Conservation (phyloP, 2,329 filamentous ascomycete genomes). For the Aspergillus sp. region DNA sequence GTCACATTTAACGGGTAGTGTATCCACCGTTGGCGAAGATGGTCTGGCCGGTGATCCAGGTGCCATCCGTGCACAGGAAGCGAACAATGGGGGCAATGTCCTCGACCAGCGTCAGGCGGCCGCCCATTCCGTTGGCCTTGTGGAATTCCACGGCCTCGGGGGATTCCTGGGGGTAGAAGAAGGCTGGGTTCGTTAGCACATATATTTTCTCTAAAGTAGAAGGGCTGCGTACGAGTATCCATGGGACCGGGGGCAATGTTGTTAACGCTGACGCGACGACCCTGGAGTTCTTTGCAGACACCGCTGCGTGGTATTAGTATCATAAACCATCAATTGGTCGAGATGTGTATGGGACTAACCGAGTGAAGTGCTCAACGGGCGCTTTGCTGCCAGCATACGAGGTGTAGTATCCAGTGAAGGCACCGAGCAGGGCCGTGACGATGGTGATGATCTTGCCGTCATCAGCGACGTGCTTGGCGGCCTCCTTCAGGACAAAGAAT, state of each 20-base stretch:
- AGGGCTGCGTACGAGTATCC: slow-evolving; percentile 45
- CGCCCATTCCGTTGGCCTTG: slow-evolving; percentile 46
- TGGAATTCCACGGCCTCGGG: slow-evolving; percentile 46
- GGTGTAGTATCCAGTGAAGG: slow-evolving; percentile 49
- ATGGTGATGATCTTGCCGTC: slow-evolving; percentile 51
- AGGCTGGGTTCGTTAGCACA: slow-evolving; percentile 29
- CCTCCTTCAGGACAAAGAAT: slow-evolving; percentile 49
- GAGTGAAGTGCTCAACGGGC: slow-evolving; percentile 60
- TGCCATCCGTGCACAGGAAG: slow-evolving; percentile 47
- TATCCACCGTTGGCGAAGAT: slow-evolving; percentile 52
- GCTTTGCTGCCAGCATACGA: slow-evolving; percentile 56
- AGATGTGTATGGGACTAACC: slow-evolving; percentile 32
- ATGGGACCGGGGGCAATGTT: slow-evolving; percentile 56
- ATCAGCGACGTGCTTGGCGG: slow-evolving; percentile 42
- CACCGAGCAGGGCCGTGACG: slow-evolving; percentile 46
- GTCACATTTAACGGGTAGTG: slow-evolving; percentile 39
- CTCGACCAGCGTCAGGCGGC: slow-evolving; percentile 42
- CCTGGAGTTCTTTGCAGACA: slow-evolving; percentile 56
- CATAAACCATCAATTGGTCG: background rate
- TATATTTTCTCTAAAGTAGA: background rate
- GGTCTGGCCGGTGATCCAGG: slow-evolving; percentile 50
- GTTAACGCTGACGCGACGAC: slow-evolving; percentile 53
- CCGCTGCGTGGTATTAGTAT: slow-evolving; percentile 24
- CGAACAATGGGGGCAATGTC: slow-evolving; percentile 49
- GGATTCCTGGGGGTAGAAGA: slow-evolving; percentile 48